Base-by-base conservation (phyloP, 768 basidiomycete genomes). In the Phanerodontia chrysosporium region DNA sequence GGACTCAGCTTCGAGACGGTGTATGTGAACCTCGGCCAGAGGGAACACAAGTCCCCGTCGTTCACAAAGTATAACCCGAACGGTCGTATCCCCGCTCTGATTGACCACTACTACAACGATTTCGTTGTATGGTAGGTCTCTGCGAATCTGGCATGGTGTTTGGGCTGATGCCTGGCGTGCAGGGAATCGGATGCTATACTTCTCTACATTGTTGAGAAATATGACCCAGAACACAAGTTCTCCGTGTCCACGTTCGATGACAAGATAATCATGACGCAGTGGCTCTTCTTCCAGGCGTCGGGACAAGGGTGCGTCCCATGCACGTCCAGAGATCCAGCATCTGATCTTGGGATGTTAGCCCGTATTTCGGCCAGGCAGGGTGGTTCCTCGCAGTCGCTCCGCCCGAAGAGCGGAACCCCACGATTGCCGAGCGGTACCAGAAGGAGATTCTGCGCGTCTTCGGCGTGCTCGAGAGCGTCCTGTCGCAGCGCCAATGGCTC, bases 211-310 rank as follows among this genome's bases (percentile, higher is more conserved):
- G 64, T 67, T 18, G 73, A 75, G 60, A 66, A 70, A 39, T 78
- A 78, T 60, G 79, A 80, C 61, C 64, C 44, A 13, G 74, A 77
- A 13, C 61, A 70, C 67, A 74, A 73, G 66, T 29, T 64, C 22
- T 58, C 57, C 16, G 48, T 35, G 24, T 27, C 27, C 13, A 30
- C 18, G 32, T 7, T 21, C n/a, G 53, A 51, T 7, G 59, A 61
- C 9, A 58, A 51, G 51, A 24, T 39, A 30, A 12, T 27, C 2
- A 48, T 49, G 29, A 58, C 72, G 18, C 74, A 72, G 60, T 78
- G 74, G 76, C 73, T 78, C 42, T 74, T 75, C 65, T 78, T 75
- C 62, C 65, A 66, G 49, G 49, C 59, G 12, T 63, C 62, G 14
- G 64, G 64, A 10, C 64, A 65, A 56, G 62, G 63, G 59, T 59